Evolutionary conservation across 2,329 filamentous ascomycete genomes (phyloP).

Genomic region (Bipolaris oryzae): DNA sequence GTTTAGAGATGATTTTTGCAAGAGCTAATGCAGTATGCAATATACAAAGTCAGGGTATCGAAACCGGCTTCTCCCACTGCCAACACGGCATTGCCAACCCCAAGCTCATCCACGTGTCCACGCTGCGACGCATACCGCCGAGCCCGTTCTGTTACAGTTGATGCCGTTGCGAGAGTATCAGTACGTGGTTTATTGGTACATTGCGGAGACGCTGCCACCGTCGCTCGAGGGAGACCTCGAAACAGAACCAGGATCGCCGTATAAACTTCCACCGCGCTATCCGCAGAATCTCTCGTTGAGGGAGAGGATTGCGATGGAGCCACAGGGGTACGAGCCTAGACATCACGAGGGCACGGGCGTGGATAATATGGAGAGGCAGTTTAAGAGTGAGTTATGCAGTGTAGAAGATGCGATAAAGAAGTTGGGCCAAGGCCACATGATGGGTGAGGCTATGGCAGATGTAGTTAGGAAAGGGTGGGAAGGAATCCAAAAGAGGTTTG

Average conservation of each 20-base stretch:
- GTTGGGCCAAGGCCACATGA: slow-evolving; percentile 35
- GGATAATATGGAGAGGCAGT: slow-evolving; percentile 54
- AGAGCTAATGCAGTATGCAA: not conserved
- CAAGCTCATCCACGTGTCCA: slow-evolving; percentile 41
- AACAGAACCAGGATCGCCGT: slow-evolving; percentile 33
- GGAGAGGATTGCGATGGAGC: slow-evolving; percentile 49
- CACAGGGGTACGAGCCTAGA: slow-evolving; percentile 52
- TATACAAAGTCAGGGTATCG: slow-evolving; percentile 50
- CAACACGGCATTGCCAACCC: slow-evolving; percentile 53
- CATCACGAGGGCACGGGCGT: slow-evolving; percentile 57
- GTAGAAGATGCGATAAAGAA: slow-evolving; percentile 52
- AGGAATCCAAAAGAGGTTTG: slow-evolving; percentile 47
- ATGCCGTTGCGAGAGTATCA: slow-evolving; percentile 48
- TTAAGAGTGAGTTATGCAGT: slow-evolving; percentile 51
- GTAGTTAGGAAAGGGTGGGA: slow-evolving; percentile 56
- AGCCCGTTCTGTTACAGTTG: slow-evolving; percentile 56
- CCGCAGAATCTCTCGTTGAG: slow-evolving; percentile 45
- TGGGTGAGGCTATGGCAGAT: slow-evolving; percentile 51
- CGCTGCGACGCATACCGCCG: slow-evolving; percentile 42
- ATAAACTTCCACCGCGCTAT: slow-evolving; percentile 49
- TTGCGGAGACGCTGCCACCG: slow-evolving; percentile 55
- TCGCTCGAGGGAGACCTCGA: slow-evolving; percentile 37
- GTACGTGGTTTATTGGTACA: slow-evolving; percentile 57
- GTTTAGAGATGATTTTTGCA: not conserved
- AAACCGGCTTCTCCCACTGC: slow-evolving; percentile 56